Percentiles rank a stretch among this genome's conserved stretches.
Evolutionary conservation across 2,329 filamentous ascomycete genomes (phyloP).

Genomic region (Phaeosphaeriaceae sp.): DNA sequence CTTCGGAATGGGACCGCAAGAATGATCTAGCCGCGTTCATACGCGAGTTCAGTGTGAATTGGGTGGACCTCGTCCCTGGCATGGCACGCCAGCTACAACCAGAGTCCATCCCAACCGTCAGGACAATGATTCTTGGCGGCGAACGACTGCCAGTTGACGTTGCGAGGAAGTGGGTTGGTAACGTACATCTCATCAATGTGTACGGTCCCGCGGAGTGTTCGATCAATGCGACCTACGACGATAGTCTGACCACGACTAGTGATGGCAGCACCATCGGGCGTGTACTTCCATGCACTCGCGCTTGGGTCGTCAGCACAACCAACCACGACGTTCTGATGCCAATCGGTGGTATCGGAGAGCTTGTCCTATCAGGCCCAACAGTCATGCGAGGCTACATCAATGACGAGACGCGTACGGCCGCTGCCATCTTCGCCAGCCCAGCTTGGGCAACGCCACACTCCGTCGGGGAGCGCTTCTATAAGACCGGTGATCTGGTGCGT

Average conservation of each 20-base stretch:
- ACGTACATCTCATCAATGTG: conserved; percentile 26
- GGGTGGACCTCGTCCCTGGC: conserved; percentile 12
- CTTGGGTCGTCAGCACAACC: conserved; percentile 27
- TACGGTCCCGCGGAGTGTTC: conserved; percentile 7
- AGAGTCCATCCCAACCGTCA: not conserved
- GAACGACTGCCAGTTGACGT: not conserved
- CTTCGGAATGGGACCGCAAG: too few relatives aligned
- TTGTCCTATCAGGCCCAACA: conserved; percentile 22
- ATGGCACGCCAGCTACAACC: conserved; percentile 33
- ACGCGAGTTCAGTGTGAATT: conserved; percentile 52
- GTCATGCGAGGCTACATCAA: not conserved
- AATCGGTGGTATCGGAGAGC: conserved; percentile 20
- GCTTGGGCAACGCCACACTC: too few relatives aligned
- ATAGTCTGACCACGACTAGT: not conserved
- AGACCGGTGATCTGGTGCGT: too few relatives aligned
- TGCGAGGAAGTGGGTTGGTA: conserved; percentile 43
- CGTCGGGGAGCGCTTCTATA: too few relatives aligned
- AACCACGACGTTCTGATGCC: conserved; percentile 18
- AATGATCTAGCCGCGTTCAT: conserved; percentile 51
- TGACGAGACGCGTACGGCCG: too few relatives aligned
- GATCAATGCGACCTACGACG: not conserved
- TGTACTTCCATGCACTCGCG: not conserved
- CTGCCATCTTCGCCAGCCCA: too few relatives aligned
- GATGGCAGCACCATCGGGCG: not conserved
- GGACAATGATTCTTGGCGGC: conserved; percentile 6